These are phyloP conservation scores for Dalechampia spathulata DNA, from an alignment of 441 rosid genomes.

Conservation along the genomic window DNA sequence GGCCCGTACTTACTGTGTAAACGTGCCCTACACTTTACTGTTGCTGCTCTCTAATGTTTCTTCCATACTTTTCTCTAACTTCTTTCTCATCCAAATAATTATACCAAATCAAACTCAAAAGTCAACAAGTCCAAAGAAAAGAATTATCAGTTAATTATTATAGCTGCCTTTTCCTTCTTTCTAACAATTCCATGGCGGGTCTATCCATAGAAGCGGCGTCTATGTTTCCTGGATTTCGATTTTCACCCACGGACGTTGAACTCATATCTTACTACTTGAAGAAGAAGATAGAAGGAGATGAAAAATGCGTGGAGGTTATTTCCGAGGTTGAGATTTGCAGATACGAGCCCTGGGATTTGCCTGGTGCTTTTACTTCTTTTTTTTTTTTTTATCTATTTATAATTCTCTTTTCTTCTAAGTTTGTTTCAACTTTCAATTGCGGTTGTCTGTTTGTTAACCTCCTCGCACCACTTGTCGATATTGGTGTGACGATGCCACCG, in stretches of 20 bases:
- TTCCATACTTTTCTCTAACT: no score
- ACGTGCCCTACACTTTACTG: not conserved
- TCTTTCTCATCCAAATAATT: no score
- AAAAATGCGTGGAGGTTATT: conserved; percentile 59
- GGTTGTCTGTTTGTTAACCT: no score
- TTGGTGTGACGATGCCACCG: no score
- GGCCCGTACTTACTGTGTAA: not conserved
- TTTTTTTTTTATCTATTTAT: no score
- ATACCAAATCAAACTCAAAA: not conserved
- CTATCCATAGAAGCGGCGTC: conserved; percentile 47
- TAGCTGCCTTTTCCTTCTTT: no score
- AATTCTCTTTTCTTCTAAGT: no score
- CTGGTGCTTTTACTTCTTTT: conserved; percentile 28
- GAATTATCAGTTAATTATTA: not conserved
- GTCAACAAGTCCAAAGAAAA: not conserved
- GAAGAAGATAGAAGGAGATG: conserved; percentile 64
- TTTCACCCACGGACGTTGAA: conserved; percentile 76
- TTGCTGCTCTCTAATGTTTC: no score
- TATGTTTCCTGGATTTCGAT: conserved; percentile 74
- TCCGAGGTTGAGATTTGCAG: conserved; percentile 55
- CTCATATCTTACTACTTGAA: conserved; percentile 63
- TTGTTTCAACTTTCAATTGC: no score
- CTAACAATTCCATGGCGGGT: conserved; percentile 22
- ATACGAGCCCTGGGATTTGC: conserved; percentile 84
- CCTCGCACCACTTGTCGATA: no score